These are phyloP conservation scores for Penicillium atrosanguineum DNA, from an alignment of 495 filamentous ascomycete species.

Conservation along the genomic window DNA sequence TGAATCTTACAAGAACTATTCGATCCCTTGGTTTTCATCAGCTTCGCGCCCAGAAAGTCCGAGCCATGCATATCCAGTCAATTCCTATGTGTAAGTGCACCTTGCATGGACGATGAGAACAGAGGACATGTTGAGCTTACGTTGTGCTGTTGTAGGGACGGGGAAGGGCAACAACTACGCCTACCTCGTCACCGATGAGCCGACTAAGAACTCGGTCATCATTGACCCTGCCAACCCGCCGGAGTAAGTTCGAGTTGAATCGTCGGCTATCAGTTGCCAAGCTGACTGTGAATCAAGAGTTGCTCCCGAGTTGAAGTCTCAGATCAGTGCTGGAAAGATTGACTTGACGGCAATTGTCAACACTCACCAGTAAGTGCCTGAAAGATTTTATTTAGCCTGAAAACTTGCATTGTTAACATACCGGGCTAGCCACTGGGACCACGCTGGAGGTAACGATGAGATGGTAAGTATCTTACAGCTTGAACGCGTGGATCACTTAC, in stretches of 20 bases:
- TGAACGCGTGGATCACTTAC: not conserved
- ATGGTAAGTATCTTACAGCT: slow-evolving; percentile 50
- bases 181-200: slow-evolving; percentile 90
- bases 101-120: slow-evolving; percentile 2
- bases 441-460: slow-evolving; percentile 86
- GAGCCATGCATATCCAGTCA: slow-evolving; percentile 89
- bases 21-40: slow-evolving; percentile 11
- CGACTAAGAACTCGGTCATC: slow-evolving; percentile 87
- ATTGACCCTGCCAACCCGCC: slow-evolving; percentile 91
- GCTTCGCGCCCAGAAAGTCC: slow-evolving; percentile 13
- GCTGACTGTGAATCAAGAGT: slow-evolving; percentile 60
- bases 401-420: not conserved
- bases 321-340: slow-evolving; percentile 67
- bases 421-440: slow-evolving; percentile 76
- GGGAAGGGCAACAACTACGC: slow-evolving; percentile 94
- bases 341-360: slow-evolving; percentile 89
- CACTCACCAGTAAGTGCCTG: slow-evolving; percentile 79
- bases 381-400: not conserved
- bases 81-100: slow-evolving; percentile 92
- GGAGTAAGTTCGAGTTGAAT: slow-evolving; percentile 59
- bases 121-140: slow-evolving; percentile 1
- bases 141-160: slow-evolving; percentile 59
- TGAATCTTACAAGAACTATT: slow-evolving; percentile 28
- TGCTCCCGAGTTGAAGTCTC: slow-evolving; percentile 70
- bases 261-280: not conserved